Evolutionary conservation across 768 basidiomycete species (phyloP).

Genomic region (Naganishia vaughanmartiniae): DNA sequence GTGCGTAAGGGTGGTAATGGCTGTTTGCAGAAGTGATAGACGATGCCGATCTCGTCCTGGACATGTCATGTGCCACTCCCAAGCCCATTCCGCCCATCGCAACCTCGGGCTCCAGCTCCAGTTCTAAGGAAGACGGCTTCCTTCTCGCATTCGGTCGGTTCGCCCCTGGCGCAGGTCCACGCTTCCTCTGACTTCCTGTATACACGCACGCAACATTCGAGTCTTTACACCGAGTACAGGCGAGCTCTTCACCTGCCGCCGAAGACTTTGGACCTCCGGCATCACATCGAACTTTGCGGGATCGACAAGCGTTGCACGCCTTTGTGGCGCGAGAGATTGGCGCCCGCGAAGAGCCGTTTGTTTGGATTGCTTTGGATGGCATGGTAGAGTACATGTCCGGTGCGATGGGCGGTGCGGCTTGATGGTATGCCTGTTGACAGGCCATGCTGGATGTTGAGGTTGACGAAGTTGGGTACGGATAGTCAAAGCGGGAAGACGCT

Average conservation of each 20-base stretch:
- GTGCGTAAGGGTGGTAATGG: conserved; percentile 16
- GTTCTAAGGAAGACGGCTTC: conserved; percentile 2
- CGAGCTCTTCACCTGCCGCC: conserved; percentile 34
- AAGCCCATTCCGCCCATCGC: background rate
- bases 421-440: background rate
- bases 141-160: conserved; percentile 29
- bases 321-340: conserved; percentile 50
- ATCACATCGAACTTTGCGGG: conserved; percentile 49
- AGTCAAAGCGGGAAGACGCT: conserved; percentile 1
- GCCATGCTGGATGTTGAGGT: conserved; percentile 4
- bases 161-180: conserved; percentile 49
- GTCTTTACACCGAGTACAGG: conserved; percentile 46
- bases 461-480: conserved; percentile 3
- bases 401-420: background rate
- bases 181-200: conserved; percentile 46
- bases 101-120: background rate
- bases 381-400: conserved; percentile 22
- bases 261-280: conserved; percentile 40
- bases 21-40: conserved; percentile 15
- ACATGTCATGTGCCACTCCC: conserved; percentile 1
- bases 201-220: conserved; percentile 46
- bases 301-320: conserved; percentile 50
- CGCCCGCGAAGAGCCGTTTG: conserved; percentile 33
- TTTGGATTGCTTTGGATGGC: conserved; percentile 21
- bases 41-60: conserved; percentile 14